Evolutionary conservation across 768 basidiomycete genomes (phyloP).

Genomic region (Boletus subcaerulescens): DNA sequence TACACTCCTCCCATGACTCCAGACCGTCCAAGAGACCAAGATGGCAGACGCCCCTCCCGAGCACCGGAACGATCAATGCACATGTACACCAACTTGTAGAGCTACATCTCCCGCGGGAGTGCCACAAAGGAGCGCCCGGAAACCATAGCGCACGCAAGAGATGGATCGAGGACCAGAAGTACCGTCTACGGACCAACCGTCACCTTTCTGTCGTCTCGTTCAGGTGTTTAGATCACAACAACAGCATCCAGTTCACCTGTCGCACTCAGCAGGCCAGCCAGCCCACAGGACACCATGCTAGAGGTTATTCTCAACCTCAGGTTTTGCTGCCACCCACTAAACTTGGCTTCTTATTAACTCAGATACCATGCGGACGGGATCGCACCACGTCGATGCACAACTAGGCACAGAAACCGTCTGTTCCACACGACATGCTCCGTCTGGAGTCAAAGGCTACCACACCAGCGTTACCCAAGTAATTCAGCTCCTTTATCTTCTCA

Average conservation of each 20-base stretch:
- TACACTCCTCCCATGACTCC: not conserved
- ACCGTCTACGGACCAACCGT: not conserved
- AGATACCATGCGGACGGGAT: not conserved
- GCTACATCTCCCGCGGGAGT: slow-evolving; percentile 12
- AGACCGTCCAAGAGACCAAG: slow-evolving; percentile 3
- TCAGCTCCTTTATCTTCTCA: not conserved
- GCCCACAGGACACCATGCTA: not conserved
- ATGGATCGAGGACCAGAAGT: slow-evolving; percentile 16
- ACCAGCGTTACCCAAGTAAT: slow-evolving; percentile 10
- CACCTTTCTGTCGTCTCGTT: slow-evolving; percentile 11
- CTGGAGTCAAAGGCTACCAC: not conserved
- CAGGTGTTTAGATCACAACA: slow-evolving; percentile 2
- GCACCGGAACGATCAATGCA: not conserved
- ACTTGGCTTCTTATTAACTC: not conserved
- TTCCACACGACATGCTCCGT: not conserved
- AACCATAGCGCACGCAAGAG: slow-evolving; percentile 3
- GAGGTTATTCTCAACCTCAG: slow-evolving; percentile 4
- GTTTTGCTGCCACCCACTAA: not conserved
- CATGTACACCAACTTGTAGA: not conserved
- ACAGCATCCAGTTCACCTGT: slow-evolving; percentile 10
- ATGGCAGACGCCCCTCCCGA: not conserved
- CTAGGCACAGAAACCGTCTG: not conserved
- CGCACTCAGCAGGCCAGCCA: not conserved
- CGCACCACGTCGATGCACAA: not conserved
- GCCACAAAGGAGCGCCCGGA: slow-evolving; percentile 8